These are phyloP conservation scores for Trichosporon sp. DNA, from an alignment of 1,284 basidiomycete species.

Conservation along the genomic window DNA sequence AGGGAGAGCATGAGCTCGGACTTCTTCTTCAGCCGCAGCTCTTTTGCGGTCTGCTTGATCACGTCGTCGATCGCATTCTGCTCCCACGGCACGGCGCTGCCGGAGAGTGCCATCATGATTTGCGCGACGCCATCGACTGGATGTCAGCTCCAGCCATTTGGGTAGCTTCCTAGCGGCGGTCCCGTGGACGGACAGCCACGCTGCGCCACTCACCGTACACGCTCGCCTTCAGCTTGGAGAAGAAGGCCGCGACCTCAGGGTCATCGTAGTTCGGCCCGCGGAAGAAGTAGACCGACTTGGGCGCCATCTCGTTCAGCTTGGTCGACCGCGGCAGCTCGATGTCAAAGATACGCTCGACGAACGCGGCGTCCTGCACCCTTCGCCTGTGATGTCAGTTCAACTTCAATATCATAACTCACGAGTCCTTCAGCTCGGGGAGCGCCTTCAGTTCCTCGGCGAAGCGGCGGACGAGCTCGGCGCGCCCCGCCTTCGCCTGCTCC, in stretches of 20 bases:
- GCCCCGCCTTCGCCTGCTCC: conserved; percentile 10
- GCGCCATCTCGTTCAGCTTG: conserved; percentile 64
- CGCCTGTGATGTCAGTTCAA: neutral
- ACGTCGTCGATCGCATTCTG: conserved; percentile 47
- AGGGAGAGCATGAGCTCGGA: conserved; percentile 62
- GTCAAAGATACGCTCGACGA: conserved; percentile 84
- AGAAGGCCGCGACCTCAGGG: conserved; percentile 58
- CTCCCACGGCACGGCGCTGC: conserved; percentile 26
- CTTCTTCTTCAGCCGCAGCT: conserved; percentile 54
- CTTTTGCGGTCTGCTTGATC: conserved; percentile 54
- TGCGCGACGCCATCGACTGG: conserved; percentile 23
- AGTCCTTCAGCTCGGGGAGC: conserved; percentile 28
- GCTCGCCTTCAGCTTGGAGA: conserved; percentile 51
- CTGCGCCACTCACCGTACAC: conserved; percentile 52
- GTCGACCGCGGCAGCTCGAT: conserved; percentile 70
- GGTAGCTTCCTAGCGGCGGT: too few relatives aligned
- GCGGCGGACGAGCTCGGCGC: conserved; percentile 30
- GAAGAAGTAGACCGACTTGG: conserved; percentile 70
- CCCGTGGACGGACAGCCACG: too few relatives aligned
- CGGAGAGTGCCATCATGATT: conserved; percentile 15
- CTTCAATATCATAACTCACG: too few relatives aligned
- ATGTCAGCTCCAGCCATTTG: conserved; percentile 6
- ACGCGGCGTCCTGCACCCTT: conserved; percentile 57
- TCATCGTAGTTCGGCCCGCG: conserved; percentile 59
- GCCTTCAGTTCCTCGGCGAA: conserved; percentile 38